Evolutionary conservation across 441 rosid genomes (phyloP), one percentile per base, ranked within the genome.

Genomic region (Rhodomyrtus psidioides): DNA sequence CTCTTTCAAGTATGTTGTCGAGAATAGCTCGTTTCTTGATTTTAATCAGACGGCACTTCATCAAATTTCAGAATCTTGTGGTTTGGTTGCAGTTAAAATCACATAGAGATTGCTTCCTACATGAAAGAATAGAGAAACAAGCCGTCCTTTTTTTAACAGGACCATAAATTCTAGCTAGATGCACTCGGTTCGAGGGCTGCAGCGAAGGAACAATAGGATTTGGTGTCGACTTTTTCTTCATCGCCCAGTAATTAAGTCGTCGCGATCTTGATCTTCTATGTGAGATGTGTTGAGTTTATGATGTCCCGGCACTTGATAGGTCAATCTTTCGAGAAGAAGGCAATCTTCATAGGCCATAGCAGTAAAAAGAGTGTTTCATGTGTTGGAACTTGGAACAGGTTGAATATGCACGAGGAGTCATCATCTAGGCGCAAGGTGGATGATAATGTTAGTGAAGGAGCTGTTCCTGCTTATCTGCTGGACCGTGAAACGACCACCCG

Each of bases 381-480:
- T 34, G 19, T 87, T 42, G 81, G 30, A 21, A 87, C 88, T 87
- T 42, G 81, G 30, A 21, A 87, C 88, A 97, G 98, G 55, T 91
- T 97, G 93, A 94, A 92, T 54, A 92, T 95, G 99, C 99, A 97
- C 21, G 99, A 93, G 84, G 97, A 94, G 88, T 96, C 98, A 85
- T 88, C 96, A 54, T 90, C 92, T 42, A 92, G 99, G 91, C 93
- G 99, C 86, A 95, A 95, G 91, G 94, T 89, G 84, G 99, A 96
- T 86, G 98, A 96, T 83, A 89, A 96, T 54, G 97, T 97, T 83
- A 93, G 84, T 23, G 98, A 97, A 27, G 99, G 98, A 89, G 99
- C 97, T 89, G 87, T 94, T 90, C 99, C 99, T 86, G 95, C 99
- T 84, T 95, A 97, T 91, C 94, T 97, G 23, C 91, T 97, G 87